Base-by-base conservation (phyloP, 2,329 filamentous ascomycete genomes). In the Drechmeria coniospora region DNA sequence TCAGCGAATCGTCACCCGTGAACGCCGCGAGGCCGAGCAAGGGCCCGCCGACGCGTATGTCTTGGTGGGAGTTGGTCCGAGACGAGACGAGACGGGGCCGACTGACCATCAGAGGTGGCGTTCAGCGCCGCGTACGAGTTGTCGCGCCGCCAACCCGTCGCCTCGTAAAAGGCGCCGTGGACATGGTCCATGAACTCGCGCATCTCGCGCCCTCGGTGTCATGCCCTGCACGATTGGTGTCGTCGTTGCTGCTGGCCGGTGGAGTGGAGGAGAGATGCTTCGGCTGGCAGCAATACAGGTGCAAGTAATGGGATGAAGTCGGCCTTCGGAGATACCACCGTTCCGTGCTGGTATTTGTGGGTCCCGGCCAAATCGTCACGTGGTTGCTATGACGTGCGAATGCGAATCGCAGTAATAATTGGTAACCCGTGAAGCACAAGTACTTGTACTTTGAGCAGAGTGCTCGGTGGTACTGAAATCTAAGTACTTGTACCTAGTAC, bases 121-220 rank as follows among this genome's bases (percentile, higher is more conserved):
- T 84, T 93, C 45, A 94, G 63, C 38, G 77, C 73, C 41, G 81
- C 76, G 58, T 94, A 94, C 34, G 81, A 90, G 55, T 92, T 93
- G 61, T 94, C 83, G 46, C 74, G 67, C 49, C 86, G 80, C 86
- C 86, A 94, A 51, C 78, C 70, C 25, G 84, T 86, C 31, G 79
- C 77, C 50, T 79, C 68, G 53, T 83, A 81, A 59, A 93, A 94
- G 45, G 82, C 80, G 57, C 79, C 70, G 57, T 92, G 83, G 61
- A 94, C 78, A 62, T 92, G 87, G 58, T 92, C 84, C 82, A 94
- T 92, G 63, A 93, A 94, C 58, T 86, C 79, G 60, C 90, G 75
- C 86, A 94, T 94, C 29, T 58, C 46, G 46, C 14, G 36, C 38
- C 35, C 32, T 28, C 31, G 25, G 31, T 47, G 28, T 37, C 47